A percentile compares a stretch with the other conserved stretches of the same genome.
These are phyloP conservation scores for Camelina neglecta DNA, from an alignment of 345 rosid genomes.

Conservation along the genomic window DNA sequence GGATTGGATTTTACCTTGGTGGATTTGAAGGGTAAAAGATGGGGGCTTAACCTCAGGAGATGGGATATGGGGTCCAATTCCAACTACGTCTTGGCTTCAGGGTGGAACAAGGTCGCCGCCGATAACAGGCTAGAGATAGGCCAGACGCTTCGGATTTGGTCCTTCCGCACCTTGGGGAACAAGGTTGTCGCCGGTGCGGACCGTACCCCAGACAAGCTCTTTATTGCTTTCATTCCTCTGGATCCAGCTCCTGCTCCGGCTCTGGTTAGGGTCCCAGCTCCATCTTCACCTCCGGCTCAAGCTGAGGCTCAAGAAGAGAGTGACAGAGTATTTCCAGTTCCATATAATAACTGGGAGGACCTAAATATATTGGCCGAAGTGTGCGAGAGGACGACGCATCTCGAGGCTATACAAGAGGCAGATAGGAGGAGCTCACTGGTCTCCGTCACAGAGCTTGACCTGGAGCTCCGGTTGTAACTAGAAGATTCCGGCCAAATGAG, in stretches of 20 bases:
- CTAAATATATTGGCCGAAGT: neutral
- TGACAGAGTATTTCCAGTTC: neutral
- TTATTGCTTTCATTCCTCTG: neutral
- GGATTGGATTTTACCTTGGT: constrained; percentile 28
- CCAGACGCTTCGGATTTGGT: neutral
- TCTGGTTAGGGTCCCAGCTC: neutral
- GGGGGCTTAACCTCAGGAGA: constrained; percentile 24
- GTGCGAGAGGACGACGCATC: neutral
- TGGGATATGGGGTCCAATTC: constrained; percentile 5
- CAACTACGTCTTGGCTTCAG: neutral
- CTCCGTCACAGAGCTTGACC: neutral
- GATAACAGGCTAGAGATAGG: neutral
- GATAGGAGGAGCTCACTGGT: neutral
- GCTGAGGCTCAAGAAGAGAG: neutral
- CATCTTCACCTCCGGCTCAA: neutral
- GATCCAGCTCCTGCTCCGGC: neutral
- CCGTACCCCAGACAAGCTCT: neutral
- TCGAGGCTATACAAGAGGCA: neutral
- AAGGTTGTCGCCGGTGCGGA: too few relatives aligned
- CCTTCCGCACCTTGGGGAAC: constrained; percentile 3
- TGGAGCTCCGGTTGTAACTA: neutral
- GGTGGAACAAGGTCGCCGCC: neutral
- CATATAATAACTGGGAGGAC: neutral
- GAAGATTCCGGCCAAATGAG: neutral
- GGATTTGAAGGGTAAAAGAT: neutral